Base-by-base conservation (phyloP, 2,329 filamentous ascomycete genomes). In the Ascocoryne sarcoides region DNA sequence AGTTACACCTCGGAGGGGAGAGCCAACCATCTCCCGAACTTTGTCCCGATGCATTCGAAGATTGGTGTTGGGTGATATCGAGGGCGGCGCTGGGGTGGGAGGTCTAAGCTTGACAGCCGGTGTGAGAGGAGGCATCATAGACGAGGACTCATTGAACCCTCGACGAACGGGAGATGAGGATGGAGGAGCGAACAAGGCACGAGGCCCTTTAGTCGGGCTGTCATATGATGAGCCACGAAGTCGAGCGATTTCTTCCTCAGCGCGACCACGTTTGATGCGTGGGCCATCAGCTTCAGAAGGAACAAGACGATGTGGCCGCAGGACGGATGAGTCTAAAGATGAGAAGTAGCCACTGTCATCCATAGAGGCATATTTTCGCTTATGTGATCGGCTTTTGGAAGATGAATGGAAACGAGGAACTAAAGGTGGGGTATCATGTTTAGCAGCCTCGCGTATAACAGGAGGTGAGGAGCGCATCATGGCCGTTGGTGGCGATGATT, bases 321-420 rank as follows among this genome's bases (percentile, higher is more conserved):
- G 75, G 10, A 75, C 87, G 0, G 92, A 96, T 2, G 92, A 96
- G 53, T 95, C 89, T 14, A 96, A 73, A 0, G 89, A 95, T 1
- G 92, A 96, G 60, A 94, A 95, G 63, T 96, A 98, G 30, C 92
- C 92, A 59, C 90, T 96, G 62, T 98, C 92, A 56, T 84, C 86
- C 68, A 93, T 82, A 10, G 83, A 82, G 20, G 76, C 75, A 54
- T 84, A 77, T 61, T 87, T 90, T 50, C 84, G 81, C 64, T 85
- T 86, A 50, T 82, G 79, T 29, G 79, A 75, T 33, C 56, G 78
- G 37, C 69, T 66, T 32, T 72, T 72, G n/a, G 84, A 84, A 15
- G 80, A 80, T 29, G 71, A 66, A 28, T 71, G 67, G 34, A 76
- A 71, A 42, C 74, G 72, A 29, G 73, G 72, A 36, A 74, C 71